Evolutionary conservation across 1,284 basidiomycete species (phyloP).

Genomic region (Exobasidium cylindrosporum): DNA sequence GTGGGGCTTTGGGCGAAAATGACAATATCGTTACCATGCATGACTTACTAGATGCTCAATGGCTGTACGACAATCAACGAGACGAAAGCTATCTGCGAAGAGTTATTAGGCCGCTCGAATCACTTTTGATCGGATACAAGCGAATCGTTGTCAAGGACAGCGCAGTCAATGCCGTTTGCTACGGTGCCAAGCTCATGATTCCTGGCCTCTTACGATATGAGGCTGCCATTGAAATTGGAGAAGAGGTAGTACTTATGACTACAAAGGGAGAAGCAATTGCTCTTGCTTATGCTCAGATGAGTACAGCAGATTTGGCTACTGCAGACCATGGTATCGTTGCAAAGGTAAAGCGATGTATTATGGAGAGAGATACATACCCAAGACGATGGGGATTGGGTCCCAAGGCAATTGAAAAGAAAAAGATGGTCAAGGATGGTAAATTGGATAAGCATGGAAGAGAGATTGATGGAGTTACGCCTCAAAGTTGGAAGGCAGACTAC

Average conservation of each 20-base stretch:
- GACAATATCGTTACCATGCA: slow-evolving; percentile 99
- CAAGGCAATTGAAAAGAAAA: slow-evolving; percentile 95
- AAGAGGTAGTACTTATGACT: slow-evolving; percentile 99
- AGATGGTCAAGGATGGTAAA: slow-evolving; percentile 72
- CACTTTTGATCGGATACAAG: slow-evolving; percentile 91
- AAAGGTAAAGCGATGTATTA: slow-evolving; percentile 98
- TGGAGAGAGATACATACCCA: slow-evolving; percentile 97
- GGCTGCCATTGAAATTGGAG: slow-evolving; percentile 87
- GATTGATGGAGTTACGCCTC: slow-evolving; percentile 83
- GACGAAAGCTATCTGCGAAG: slow-evolving; percentile 97
- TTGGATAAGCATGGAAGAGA: slow-evolving; percentile 94
- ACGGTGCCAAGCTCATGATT: slow-evolving; percentile 99
- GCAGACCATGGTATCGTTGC: slow-evolving; percentile 99
- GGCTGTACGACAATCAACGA: slow-evolving; percentile 97
- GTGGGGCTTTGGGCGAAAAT: slow-evolving; percentile 93
- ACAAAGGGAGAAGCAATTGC: slow-evolving; percentile 99
- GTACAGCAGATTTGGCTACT: slow-evolving; percentile 93
- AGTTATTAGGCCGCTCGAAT: slow-evolving; percentile 90
- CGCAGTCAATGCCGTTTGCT: slow-evolving; percentile 98
- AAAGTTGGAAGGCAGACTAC: slow-evolving; percentile 87
- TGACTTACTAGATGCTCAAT: slow-evolving; percentile 98
- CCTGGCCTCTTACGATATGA: slow-evolving; percentile 97
- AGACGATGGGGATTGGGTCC: slow-evolving; percentile 97
- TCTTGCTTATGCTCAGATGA: slow-evolving; percentile 76
- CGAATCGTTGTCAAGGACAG: slow-evolving; percentile 99